Conservation (phyloP, 2,329 filamentous ascomycete genomes). For the Chalara sp. region DNA sequence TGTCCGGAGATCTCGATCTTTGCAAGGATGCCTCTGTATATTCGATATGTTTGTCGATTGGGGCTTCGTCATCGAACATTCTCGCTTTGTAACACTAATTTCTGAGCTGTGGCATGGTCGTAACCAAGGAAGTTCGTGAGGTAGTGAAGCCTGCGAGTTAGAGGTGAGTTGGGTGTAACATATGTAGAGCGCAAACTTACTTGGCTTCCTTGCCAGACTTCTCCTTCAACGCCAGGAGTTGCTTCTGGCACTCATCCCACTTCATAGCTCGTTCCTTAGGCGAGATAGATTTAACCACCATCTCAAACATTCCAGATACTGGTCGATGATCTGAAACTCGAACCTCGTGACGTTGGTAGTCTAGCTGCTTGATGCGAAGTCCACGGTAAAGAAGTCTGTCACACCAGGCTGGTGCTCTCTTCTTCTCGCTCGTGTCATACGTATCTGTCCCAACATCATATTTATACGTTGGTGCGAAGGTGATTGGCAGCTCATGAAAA, state of each 20-base stretch:
- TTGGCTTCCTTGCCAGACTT: conserved; percentile 66
- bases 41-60: no score
- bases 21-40: no score
- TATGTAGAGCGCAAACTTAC: conserved; percentile 44
- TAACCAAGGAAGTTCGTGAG: conserved; percentile 54
- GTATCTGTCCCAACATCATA: conserved; percentile 94
- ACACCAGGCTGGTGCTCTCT: conserved; percentile 91
- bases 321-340: conserved; percentile 88
- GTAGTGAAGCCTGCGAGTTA: conserved; percentile 49
- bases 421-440: conserved; percentile 94
- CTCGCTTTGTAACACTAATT: no score
- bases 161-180: conserved; percentile 3
- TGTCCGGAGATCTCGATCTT: no score
- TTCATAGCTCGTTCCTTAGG: conserved; percentile 55
- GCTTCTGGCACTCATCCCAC: conserved; percentile 68
- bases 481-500: conserved; percentile 86
- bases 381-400: conserved; percentile 83
- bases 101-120: conserved; percentile 5
- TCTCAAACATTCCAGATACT: conserved; percentile 76
- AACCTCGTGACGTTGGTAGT: conserved; percentile 86
- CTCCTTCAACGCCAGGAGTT: conserved; percentile 66
- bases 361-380: conserved; percentile 75
- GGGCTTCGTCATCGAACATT: no score
- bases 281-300: conserved; percentile 78
- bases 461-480: conserved; percentile 94